Evolutionary conservation across 2,329 filamentous ascomycete genomes (phyloP), one percentile per base, ranked within the genome.

Genomic region (Alternaria sp.): DNA sequence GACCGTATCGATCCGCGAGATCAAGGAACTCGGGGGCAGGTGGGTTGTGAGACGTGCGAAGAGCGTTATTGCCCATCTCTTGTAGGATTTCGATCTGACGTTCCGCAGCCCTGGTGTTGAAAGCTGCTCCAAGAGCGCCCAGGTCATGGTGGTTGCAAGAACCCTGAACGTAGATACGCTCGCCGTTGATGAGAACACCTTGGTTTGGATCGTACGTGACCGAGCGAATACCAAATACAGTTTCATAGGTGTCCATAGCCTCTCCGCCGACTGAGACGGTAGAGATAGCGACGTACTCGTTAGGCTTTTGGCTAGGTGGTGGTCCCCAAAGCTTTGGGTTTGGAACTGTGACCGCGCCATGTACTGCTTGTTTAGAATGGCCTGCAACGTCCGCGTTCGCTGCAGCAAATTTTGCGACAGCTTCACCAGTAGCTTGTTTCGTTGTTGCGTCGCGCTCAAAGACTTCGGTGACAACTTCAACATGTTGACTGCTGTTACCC

Each of bases 11-110:
- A 67, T 88, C 85, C 1, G 85, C 80, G 2, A 87, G 67, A 6
- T 85, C 81, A 1, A 87, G 78, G 0, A 86, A 73, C 59, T 86
- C 85, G 0, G 84, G 79, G 0, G 85, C 84, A 0, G 85, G 85
- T 1, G 85, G 85, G 69, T 87, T 87, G 69, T 88, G 85, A 3
- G 85, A 82, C 30, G 82, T 86, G 1, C 85, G 81, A 10, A 87
- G 78, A 0, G 83, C 82, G 64, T 87, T 87, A 65, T 71, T 73
- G 12, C 85, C 86, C 77, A 87, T 80, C 13, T 86, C 84, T n/a
- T 79, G 79, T 1, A 87, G 74, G 10, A 83, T 81, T 65, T 85
- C 73, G 5, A 87, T 78, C 69, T 87, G 83, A 1, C 85, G 80
- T 70, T 84, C 77, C 0, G 82, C 81, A 0, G 85, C 85, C 6